Base-by-base conservation (phyloP, 2,329 filamentous ascomycete genomes). In the Alternaria sp. region DNA sequence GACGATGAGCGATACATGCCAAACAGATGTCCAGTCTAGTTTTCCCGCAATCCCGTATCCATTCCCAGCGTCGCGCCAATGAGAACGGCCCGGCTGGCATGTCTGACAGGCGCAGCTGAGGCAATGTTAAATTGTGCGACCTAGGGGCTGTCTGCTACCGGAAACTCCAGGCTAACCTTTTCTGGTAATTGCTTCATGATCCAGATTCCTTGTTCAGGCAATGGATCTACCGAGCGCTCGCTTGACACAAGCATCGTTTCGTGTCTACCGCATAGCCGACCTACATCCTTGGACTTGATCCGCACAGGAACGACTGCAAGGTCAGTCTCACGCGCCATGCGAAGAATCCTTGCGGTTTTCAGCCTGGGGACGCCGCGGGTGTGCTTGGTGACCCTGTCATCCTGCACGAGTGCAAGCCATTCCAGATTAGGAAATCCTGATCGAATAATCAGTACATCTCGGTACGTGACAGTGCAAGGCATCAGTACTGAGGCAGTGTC, bases 401-500 rank as follows among this genome's bases (percentile, higher is more conserved):
- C 27, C 11, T 48, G 10, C 28, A 18, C 8, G 12, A 48, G n/a
- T 22, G 12, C 11, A 48, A 22, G 18, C 51, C 32, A 55, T 53
- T 30, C 54, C 54, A 6, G 1, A 48, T 56, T 5, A 8, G 49
- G 56, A 8, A 59, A 51, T 56, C 16, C 18, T 58, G 65, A 67
- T 67, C 51, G 53, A 53, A 60, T 65, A 64, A 67, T 67, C 65
- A 38, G 9, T 4, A 22, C n/a, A 16, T 38, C 16, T n/a, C 30
- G 25, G 11, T 30, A 48, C 7, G 45, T n/a, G 27, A 48, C 6
- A 14, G 45, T 32, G 18, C n/a, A 3, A 48, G 45, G 27, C 6
- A 20, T 48, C 18, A 12, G 10, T 4, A n/a, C n/a, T 5, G 11
- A 14, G 28, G 45, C 45, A 5, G 27, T 32, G 12, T 22, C 45